These are phyloP conservation scores for Pyrrhoderma lamaoense DNA, from an alignment of 1,284 basidiomycete species.

Conservation along the genomic window DNA sequence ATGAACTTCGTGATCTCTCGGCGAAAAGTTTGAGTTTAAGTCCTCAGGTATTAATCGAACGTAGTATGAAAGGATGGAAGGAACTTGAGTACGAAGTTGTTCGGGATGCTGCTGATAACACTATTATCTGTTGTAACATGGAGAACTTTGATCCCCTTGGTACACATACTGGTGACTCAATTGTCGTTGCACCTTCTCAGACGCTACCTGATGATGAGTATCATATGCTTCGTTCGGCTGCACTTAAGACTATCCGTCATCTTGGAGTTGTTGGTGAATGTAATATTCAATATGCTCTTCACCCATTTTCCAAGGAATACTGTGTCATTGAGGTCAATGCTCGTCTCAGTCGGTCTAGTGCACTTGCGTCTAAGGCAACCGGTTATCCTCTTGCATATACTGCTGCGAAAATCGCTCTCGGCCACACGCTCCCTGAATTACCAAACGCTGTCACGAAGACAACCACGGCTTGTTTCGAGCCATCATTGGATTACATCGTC, in stretches of 20 bases:
- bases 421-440: slow-evolving; percentile 94
- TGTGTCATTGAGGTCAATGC: slow-evolving; percentile 98
- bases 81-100: slow-evolving; percentile 99
- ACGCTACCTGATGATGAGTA: slow-evolving; percentile 97
- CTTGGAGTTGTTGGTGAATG: slow-evolving; percentile 98
- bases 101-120: slow-evolving; percentile 94
- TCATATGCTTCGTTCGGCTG: slow-evolving; percentile 97
- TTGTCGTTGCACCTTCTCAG: slow-evolving; percentile 98
- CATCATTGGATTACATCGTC: slow-evolving; percentile 99
- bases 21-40: slow-evolving; percentile 88
- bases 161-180: slow-evolving; percentile 99
- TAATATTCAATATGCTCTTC: slow-evolving; percentile 98
- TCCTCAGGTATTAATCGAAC: slow-evolving; percentile 96
- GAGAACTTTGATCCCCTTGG: slow-evolving; percentile 99
- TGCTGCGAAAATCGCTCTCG: slow-evolving; percentile 98
- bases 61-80: slow-evolving; percentile 99
- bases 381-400: slow-evolving; percentile 99
- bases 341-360: slow-evolving; percentile 94
- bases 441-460: slow-evolving; percentile 99
- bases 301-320: slow-evolving; percentile 90
- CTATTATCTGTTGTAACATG: slow-evolving; percentile 96
- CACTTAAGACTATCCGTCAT: slow-evolving; percentile 96
- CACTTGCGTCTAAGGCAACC: slow-evolving; percentile 97
- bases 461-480: slow-evolving; percentile 98
- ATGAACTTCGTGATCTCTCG: slow-evolving; percentile 91